phyloP scores from a whole-genome alignment of 2,329 filamentous ascomycete species.

The Apiospora hydei region DNA sequence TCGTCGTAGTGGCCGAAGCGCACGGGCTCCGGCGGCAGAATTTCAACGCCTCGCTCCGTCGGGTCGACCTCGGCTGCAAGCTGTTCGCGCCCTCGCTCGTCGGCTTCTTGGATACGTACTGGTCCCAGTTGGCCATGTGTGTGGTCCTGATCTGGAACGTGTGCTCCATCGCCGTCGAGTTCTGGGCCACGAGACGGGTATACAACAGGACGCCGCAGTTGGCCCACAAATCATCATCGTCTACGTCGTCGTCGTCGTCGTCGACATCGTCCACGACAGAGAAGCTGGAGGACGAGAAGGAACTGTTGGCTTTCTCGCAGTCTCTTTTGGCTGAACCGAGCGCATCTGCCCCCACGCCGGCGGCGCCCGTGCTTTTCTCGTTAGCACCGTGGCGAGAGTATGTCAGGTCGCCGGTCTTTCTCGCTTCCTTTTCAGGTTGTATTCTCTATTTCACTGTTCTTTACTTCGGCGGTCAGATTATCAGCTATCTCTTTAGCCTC shows the following conservation, averaged over 20 bases:
- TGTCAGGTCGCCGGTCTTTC: constrained; percentile 19
- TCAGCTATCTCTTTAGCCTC: constrained; percentile 17
- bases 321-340: neutral
- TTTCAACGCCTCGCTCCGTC: constrained; percentile 11
- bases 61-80: constrained; percentile 8
- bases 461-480: constrained; percentile 18
- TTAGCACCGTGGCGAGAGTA: constrained; percentile 11
- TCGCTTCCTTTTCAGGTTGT: constrained; percentile 20
- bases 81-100: constrained; percentile 9
- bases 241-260: neutral
- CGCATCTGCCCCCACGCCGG: neutral
- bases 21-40: constrained; percentile 9
- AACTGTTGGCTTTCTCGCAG: neutral
- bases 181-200: constrained; percentile 1
- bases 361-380: neutral
- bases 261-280: neutral
- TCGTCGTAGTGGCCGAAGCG: constrained; percentile 10
- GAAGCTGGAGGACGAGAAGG: constrained; percentile 2
- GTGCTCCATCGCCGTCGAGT: constrained; percentile 2
- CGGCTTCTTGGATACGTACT: constrained; percentile 13
- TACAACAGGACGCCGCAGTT: constrained; percentile 1
- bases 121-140: constrained; percentile 2
- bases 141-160: neutral
- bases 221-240: neutral
- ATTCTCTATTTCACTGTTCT: constrained; percentile 20